Percentiles rank a stretch among this genome's conserved stretches.
These are phyloP conservation scores for Nitzschia sp. DNA, from an alignment of 108 stramenopile genomes.

Conservation along the genomic window DNA sequence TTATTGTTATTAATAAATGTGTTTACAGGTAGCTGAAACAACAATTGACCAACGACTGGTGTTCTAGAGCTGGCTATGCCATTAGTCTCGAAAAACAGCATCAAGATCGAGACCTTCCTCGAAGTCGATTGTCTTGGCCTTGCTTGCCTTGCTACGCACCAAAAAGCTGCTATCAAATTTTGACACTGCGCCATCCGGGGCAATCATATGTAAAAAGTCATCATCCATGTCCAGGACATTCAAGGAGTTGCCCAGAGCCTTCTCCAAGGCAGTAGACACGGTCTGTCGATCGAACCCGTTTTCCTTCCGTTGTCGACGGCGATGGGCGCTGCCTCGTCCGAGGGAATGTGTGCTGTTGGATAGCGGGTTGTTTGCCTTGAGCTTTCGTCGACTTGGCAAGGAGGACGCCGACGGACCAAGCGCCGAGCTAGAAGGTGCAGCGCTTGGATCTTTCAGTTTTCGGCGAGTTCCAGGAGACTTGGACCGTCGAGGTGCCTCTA, in stretches of 20 bases:
- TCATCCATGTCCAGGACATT: conserved; percentile 7
- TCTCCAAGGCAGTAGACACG: neutral
- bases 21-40: too few species aligned
- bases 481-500: neutral
- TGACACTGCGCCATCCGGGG: neutral
- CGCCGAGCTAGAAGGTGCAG: neutral
- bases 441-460: neutral
- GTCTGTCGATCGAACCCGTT: neutral
- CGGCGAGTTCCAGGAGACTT: conserved; percentile 12
- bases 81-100: neutral
- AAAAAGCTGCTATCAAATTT: neutral
- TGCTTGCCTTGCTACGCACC: neutral
- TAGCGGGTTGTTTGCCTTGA: neutral
- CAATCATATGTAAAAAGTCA: neutral
- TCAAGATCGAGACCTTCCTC: neutral
- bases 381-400: neutral
- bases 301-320: conserved; percentile 2
- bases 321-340: conserved; percentile 4
- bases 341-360: neutral
- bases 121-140: neutral
- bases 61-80: too few species aligned
- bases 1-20: too few species aligned
- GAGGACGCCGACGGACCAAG: neutral
- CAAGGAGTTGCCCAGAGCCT: neutral
- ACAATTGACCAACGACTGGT: too few species aligned